Evolutionary conservation across 2,329 filamentous ascomycete genomes (phyloP), one percentile per base, ranked within the genome.

Genomic region (Proliferodiscus dingleyae): DNA sequence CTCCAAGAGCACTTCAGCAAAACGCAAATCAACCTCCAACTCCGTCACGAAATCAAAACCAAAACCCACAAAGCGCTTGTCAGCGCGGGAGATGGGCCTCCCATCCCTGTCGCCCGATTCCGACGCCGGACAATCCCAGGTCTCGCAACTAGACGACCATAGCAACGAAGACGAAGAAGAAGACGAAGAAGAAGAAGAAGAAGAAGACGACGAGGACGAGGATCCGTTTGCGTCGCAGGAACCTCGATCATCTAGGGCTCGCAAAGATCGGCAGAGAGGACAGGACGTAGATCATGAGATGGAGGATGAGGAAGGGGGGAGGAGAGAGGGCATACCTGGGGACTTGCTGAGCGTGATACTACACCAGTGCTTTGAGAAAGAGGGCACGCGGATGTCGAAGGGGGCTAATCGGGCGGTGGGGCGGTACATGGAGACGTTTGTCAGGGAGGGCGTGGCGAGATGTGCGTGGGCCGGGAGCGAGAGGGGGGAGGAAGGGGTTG

Each of bases 351-450:
- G 86, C 8, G 78, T 81, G 28, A 69, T 96, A 3, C 71, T 96
- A 26, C 84, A 94, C 62, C 81, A 90, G 57, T 81, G 86, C 62
- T 95, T 96, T 61, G 73, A 71, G 37, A 69, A 84, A 56, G 74
- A 77, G 49, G 77, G 77, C 45, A 90, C 85, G 19, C 75, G 84
- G 55, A 81, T 95, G 53, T 82, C 83, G 6, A 83, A 80, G 57
- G 86, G 89, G 60, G 89, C 89, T 3, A 87, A 90, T 63, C 75
- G 71, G 5, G 78, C 89, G 1, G 77, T 90, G 47, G 85, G 81
- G 11, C 89, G 85, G 68, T 97, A 97, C 64, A 77, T 96, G 66
- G 89, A 96, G 66, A 80, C 91, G 0, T 97, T 96, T 68, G 85
- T 95, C 43, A 77, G 86, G 51, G 91, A 97, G 69, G 88, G 89